Evolutionary conservation across 106 monocot species (phyloP).

Genomic region (Dendrobium catenatum): DNA sequence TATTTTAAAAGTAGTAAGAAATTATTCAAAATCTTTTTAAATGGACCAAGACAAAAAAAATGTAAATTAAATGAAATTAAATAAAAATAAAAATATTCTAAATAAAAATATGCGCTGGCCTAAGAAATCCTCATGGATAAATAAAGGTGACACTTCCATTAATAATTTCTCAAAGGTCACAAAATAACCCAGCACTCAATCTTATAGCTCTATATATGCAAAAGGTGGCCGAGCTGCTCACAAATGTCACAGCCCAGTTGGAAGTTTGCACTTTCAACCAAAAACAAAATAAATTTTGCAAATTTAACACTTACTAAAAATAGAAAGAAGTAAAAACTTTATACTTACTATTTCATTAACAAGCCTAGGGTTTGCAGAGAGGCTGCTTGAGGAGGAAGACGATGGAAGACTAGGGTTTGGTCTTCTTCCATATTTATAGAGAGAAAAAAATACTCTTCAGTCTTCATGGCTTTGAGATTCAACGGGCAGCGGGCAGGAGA

Average conservation of each 20-base stretch:
- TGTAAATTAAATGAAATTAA: too few relatives aligned
- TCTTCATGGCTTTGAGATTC: background rate
- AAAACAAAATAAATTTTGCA: background rate
- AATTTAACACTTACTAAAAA: background rate
- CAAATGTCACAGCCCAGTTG: background rate
- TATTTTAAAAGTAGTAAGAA: too few relatives aligned
- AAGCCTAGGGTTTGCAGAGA: background rate
- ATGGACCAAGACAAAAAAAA: too few relatives aligned
- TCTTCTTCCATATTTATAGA: background rate
- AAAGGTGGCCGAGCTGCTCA: slow-evolving; percentile 6
- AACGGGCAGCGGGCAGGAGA: background rate
- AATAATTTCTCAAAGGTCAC: background rate
- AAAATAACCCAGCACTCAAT: background rate
- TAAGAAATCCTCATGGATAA: background rate
- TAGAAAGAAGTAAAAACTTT: background rate
- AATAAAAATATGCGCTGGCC: background rate
- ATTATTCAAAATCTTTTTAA: too few relatives aligned
- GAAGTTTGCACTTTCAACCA: background rate
- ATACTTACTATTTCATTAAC: too few relatives aligned
- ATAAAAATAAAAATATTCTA: too few relatives aligned
- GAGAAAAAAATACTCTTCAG: background rate
- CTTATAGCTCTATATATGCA: background rate
- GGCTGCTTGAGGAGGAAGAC: background rate
- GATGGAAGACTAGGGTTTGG: background rate
- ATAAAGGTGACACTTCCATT: background rate